Evolutionary conservation across 768 basidiomycete genomes (phyloP), one percentile per base, ranked within the genome.

Genomic region (Naganishia onofrii): DNA sequence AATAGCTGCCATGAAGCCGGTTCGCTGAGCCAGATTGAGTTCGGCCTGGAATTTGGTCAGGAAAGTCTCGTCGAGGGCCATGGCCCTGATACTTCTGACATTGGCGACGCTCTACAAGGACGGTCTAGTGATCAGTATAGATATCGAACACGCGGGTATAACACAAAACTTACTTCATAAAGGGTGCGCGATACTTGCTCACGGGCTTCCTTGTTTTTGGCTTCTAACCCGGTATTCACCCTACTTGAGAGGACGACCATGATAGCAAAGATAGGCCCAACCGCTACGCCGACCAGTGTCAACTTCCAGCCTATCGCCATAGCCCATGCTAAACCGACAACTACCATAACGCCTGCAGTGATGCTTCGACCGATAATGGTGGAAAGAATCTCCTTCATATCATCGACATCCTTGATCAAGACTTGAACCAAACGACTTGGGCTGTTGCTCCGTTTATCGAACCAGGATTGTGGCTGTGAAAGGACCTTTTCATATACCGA

Each of bases 241-340:
- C 84, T 81, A 0, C 89, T 87, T 82, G 94, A 92, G 19, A 89
- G 74, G 6, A 87, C 85, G 86, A 93, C 91, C 12, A 86, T 84
- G 12, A 85, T 80, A 2, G 87, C 88, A 76, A 96, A 95, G 13
- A 94, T 85, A 0, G 93, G 94, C 0, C 87, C 91, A 54, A 97
- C 86, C 1, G 89, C 92, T 32, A 97, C 81, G 0, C 93, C 94
- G 2, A 90, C 91, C 21, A 98, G 85, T 0, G 93, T 95, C 74
- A 98, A 83, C 82, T 96, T 88, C 96, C 95, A 99, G 0, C 92
- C 92, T 34, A 85, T 82, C 1, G 86, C 85, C 79, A 97, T 84
- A 0, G 94, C 94, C 95, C 96, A 99, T 21, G 90, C 77, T 23
- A 98, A 80, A 9, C 93, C 94, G 2, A 95, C 83, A 0, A 85